These are phyloP conservation scores for Chytridiales sp. DNA, from an alignment of 371 early-diverging fungal species.

Conservation along the genomic window DNA sequence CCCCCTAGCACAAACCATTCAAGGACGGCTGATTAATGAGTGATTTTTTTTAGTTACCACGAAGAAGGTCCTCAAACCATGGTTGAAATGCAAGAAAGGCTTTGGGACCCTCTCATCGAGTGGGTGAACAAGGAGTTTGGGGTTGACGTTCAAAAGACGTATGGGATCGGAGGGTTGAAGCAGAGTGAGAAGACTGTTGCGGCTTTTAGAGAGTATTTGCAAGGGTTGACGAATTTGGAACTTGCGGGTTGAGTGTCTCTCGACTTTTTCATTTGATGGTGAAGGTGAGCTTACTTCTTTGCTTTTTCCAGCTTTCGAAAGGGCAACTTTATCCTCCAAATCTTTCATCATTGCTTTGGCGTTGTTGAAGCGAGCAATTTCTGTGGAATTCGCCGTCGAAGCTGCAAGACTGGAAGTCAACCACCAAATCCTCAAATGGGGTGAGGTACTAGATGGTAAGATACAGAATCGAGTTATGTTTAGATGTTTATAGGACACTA, in stretches of 20 bases:
- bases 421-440: constrained; percentile 88
- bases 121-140: constrained; percentile 70
- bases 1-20: not conserved
- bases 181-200: constrained; percentile 66
- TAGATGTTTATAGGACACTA: no score
- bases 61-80: constrained; percentile 71
- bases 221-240: constrained; percentile 61
- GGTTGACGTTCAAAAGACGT: constrained; percentile 71
- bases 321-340: constrained; percentile 82
- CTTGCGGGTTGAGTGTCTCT: constrained; percentile 52
- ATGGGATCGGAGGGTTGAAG: constrained; percentile 64
- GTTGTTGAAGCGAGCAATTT: constrained; percentile 67
- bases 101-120: constrained; percentile 81
- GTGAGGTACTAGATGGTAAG: constrained; percentile 85
- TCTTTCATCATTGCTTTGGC: constrained; percentile 87
- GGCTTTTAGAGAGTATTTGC: constrained; percentile 56
- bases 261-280: not conserved
- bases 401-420: constrained; percentile 85
- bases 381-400: constrained; percentile 74
- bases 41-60: constrained; percentile 55
- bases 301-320: constrained; percentile 72
- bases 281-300: no score
- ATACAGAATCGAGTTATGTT: not conserved
- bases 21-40: not conserved
- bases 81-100: constrained; percentile 71